phyloP scores from a whole-genome alignment of 371 early-diverging fungal species.

The Haplosporangium sp. region DNA sequence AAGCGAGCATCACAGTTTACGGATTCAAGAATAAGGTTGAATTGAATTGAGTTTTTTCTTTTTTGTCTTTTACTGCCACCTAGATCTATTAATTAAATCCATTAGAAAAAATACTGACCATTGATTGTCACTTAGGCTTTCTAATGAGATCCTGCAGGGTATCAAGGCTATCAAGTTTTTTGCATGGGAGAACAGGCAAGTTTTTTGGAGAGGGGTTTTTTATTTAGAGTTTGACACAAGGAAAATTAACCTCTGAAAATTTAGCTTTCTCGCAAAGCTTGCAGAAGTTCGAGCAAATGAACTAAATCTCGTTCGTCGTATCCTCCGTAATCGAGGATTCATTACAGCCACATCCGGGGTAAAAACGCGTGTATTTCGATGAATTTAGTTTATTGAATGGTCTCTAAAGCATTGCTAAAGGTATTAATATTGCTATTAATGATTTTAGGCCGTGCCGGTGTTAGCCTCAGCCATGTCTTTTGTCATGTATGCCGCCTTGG shows the following conservation, averaged over 20 bases:
- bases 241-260: no score
- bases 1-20: constrained; percentile 56
- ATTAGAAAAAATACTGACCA: no score
- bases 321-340: constrained; percentile 40
- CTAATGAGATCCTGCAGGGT: constrained; percentile 57
- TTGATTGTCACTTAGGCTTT: background rate
- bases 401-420: no score
- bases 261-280: constrained; percentile 33
- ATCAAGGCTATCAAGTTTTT: constrained; percentile 66
- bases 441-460: constrained; percentile 62
- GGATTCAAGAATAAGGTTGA: constrained; percentile 56
- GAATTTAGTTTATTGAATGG: no score
- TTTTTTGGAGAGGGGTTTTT: background rate
- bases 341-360: constrained; percentile 47
- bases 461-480: constrained; percentile 59
- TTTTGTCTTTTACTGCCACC: background rate
- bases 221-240: background rate
- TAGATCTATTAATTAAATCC: constrained; percentile 39
- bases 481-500: constrained; percentile 49
- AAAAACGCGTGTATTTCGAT: constrained; percentile 1
- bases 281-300: constrained; percentile 29
- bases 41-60: background rate
- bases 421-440: no score
- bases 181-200: constrained; percentile 63
- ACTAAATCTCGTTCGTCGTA: constrained; percentile 17